A percentile compares a stretch with the other conserved stretches of the same genome.
phyloP scores from a whole-genome alignment of 441 rosid species.

The Daphne laureola region DNA sequence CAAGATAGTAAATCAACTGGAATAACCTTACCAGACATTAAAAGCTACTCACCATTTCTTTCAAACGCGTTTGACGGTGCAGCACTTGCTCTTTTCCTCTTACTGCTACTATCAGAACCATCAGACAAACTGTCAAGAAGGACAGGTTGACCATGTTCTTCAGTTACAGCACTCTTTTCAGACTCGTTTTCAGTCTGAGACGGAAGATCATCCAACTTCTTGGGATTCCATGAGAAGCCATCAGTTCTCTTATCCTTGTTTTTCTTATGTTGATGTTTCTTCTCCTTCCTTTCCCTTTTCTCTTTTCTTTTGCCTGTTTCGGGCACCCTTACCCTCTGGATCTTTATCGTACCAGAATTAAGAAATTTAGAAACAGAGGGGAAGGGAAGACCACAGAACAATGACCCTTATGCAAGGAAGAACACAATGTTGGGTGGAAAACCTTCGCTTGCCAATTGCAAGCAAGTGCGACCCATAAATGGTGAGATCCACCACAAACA shows the following conservation, averaged over 20 bases:
- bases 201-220: slow-evolving; percentile 9
- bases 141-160: slow-evolving; percentile 50
- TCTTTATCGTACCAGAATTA: slow-evolving; percentile 62
- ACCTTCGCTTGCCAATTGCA: too few species aligned
- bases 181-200: slow-evolving; percentile 26
- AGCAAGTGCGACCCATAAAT: too few species aligned
- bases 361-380: slow-evolving; percentile 40
- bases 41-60: slow-evolving; percentile 28
- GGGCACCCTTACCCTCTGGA: slow-evolving; percentile 30
- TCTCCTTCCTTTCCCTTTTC: slow-evolving; percentile 24
- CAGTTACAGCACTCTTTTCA: slow-evolving; percentile 55
- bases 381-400: slow-evolving; percentile 20
- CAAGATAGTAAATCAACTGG: neutral
- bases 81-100: slow-evolving; percentile 31
- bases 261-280: slow-evolving; percentile 19
- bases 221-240: slow-evolving; percentile 3
- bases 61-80: slow-evolving; percentile 16
- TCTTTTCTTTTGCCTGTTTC: slow-evolving; percentile 23
- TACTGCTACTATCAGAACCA: slow-evolving; percentile 35
- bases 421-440: too few species aligned
- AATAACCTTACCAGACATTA: neutral
- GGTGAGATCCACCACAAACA: slow-evolving; percentile 6
- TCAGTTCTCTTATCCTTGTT: slow-evolving; percentile 10
- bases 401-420: slow-evolving; percentile 22
- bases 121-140: slow-evolving; percentile 38